These are phyloP conservation scores for Kernera saxatilis DNA, from an alignment of 345 rosid species.

Conservation along the genomic window DNA sequence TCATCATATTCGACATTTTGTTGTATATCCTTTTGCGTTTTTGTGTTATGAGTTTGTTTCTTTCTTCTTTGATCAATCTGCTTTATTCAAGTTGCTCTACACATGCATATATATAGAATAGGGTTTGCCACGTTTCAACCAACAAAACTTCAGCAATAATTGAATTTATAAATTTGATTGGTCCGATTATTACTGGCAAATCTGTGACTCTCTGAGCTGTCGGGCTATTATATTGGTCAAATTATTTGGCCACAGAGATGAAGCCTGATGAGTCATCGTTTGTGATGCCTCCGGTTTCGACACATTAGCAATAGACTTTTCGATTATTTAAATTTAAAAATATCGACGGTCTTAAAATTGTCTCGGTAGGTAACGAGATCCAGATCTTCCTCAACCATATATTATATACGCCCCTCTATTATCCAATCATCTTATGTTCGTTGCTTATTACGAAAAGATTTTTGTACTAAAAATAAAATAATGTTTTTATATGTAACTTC, in stretches of 20 bases:
- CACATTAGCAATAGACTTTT: conserved; percentile 38
- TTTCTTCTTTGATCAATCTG: conserved; percentile 1
- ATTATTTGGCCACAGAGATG: conserved; percentile 19
- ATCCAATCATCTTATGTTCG: neutral
- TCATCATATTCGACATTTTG: conserved; percentile 32
- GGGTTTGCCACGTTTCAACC: conserved; percentile 20
- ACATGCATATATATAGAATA: conserved; percentile 7
- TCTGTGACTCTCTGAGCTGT: conserved; percentile 33
- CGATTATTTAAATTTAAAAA: neutral
- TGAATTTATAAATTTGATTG: conserved; percentile 19
- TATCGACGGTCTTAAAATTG: neutral
- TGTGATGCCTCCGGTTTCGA: conserved; percentile 38
- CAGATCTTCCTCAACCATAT: conserved; percentile 32
- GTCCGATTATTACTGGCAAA: conserved; percentile 21
- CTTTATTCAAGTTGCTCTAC: neutral
- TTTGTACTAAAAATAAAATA: neutral
- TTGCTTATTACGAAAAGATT: neutral
- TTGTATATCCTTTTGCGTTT: neutral
- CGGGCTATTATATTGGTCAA: conserved; percentile 30
- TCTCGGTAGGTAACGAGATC: conserved; percentile 33
- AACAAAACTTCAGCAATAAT: conserved; percentile 32
- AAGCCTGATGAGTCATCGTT: conserved; percentile 40
- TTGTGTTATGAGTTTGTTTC: neutral
- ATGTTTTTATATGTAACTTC: neutral
- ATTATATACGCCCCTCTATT: neutral